Evolutionary conservation across 371 early-diverging fungal species (phyloP), one percentile per base, ranked within the genome.

Genomic region (Apophysomyces trapeziformis): DNA sequence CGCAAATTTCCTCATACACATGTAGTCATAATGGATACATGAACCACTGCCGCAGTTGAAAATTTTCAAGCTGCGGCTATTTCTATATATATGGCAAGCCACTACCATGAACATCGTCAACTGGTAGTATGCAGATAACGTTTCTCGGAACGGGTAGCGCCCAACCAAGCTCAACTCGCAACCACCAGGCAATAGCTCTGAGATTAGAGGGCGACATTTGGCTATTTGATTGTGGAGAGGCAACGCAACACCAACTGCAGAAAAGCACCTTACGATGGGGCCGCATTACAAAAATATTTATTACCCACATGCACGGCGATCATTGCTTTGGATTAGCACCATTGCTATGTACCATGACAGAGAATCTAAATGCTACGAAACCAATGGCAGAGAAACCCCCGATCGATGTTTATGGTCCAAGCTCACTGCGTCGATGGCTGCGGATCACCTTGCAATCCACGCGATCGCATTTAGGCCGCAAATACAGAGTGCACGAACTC

Each of bases 171-270:
- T 69, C 80, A 1, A 86, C 89, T 3, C 73, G 93, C 63, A 91
- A 90, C 64, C 91, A 91, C 57, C 89, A 90, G 57, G 68, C 87
- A 6, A 83, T 90, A 47, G 85, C 89, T 5, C 60, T 89, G 0
- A 73, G 86, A 14, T 37, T 74, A 13, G 74, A 82, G 59, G 84
- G 86, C 11, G 83, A 84, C 16, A 72, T 83, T 46, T 85, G 85
- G 80, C 65, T 93, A 37, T 82, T 93, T 65, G 93, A 93, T 67
- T 89, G 89, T 65, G 93, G 93, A 39, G 93, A 93, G 74, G 92
- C 87, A 46, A 89, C 91, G 0, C 83, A 88, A 43, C 84, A 87
- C 67, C 93, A 91, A 57, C 65, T 89, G 14, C 79, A 85, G 65
- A 78, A 79, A 59, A 79, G 79, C 39, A 60, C 68, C 12, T 39